phyloP scores from a whole-genome alignment of 2,329 filamentous ascomycete genomes.

The Aspergillus brasiliensis region DNA sequence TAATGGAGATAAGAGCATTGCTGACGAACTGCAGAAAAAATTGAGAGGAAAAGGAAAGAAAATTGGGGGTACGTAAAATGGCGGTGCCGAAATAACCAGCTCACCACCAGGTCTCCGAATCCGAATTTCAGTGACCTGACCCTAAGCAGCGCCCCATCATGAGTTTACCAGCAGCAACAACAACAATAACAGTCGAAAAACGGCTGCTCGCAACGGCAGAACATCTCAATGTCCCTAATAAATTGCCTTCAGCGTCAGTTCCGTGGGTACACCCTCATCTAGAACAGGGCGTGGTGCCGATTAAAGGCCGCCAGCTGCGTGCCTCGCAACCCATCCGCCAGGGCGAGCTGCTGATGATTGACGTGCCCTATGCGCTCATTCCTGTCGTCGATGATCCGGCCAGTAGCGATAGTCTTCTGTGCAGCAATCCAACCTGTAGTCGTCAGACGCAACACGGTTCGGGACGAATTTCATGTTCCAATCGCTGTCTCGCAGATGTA shows the following conservation, averaged over 20 bases:
- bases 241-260: no score
- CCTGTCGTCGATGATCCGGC: conserved; percentile 32
- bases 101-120: background rate
- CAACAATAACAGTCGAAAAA: conserved; percentile 1
- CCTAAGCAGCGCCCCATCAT: conserved; percentile 1
- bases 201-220: conserved; percentile 10
- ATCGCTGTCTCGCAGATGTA: conserved; percentile 30
- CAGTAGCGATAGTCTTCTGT: conserved; percentile 27
- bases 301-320: conserved; percentile 37
- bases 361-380: conserved; percentile 35
- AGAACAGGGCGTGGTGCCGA: conserved; percentile 27
- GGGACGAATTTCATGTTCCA: conserved; percentile 21
- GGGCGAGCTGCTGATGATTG: conserved; percentile 31
- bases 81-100: background rate
- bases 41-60: no score
- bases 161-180: conserved; percentile 3
- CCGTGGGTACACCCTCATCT: conserved; percentile 34
- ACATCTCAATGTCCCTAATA: background rate
- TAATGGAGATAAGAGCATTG: background rate
- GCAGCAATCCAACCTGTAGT: conserved; percentile 35
- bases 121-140: background rate
- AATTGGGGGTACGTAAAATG: background rate
- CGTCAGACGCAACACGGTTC: conserved; percentile 8
- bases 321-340: conserved; percentile 26
- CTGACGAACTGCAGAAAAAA: background rate